These are phyloP conservation scores for Lindgomyces ingoldianus DNA, from an alignment of 495 filamentous ascomycete species.

Conservation along the genomic window DNA sequence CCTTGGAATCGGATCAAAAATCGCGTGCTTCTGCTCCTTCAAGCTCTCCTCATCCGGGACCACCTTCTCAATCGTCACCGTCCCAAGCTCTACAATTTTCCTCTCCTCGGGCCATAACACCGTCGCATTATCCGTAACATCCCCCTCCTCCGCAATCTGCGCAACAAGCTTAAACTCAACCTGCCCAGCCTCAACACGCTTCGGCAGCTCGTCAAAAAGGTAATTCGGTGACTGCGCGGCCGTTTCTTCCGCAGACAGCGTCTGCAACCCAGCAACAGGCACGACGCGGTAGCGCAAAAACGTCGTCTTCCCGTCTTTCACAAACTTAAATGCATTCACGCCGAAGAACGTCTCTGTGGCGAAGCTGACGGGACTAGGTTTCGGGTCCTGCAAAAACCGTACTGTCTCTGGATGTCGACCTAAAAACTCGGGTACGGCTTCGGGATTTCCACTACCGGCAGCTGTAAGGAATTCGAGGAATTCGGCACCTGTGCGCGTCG, in stretches of 20 bases:
- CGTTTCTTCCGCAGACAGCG: conserved; percentile 44
- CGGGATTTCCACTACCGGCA: conserved; percentile 35
- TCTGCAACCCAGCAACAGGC: conserved; percentile 45
- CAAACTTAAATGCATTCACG: conserved; percentile 55
- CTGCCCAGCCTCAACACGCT: conserved; percentile 39
- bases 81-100: conserved; percentile 53
- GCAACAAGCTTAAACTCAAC: conserved; percentile 51
- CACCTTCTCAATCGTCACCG: conserved; percentile 47
- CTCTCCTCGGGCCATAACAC: conserved; percentile 55
- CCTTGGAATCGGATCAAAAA: conserved; percentile 59
- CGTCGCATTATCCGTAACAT: conserved; percentile 53
- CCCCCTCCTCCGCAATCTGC: conserved; percentile 54
- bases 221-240: conserved; percentile 46
- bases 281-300: conserved; percentile 51
- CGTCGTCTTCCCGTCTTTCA: conserved; percentile 48
- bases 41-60: conserved; percentile 41
- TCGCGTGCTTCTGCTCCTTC: conserved; percentile 52
- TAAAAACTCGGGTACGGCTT: conserved; percentile 46
- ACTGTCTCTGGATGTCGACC: conserved; percentile 48
- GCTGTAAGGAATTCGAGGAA: conserved; percentile 53
- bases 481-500: conserved; percentile 50
- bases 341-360: conserved; percentile 50
- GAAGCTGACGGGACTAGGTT: conserved; percentile 53
- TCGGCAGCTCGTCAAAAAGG: conserved; percentile 49
- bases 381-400: conserved; percentile 51